A percentile compares a stretch with the other conserved stretches of the same genome.
These are phyloP conservation scores for Termitomyces sp. DNA, from an alignment of 768 basidiomycete genomes.

Conservation along the genomic window DNA sequence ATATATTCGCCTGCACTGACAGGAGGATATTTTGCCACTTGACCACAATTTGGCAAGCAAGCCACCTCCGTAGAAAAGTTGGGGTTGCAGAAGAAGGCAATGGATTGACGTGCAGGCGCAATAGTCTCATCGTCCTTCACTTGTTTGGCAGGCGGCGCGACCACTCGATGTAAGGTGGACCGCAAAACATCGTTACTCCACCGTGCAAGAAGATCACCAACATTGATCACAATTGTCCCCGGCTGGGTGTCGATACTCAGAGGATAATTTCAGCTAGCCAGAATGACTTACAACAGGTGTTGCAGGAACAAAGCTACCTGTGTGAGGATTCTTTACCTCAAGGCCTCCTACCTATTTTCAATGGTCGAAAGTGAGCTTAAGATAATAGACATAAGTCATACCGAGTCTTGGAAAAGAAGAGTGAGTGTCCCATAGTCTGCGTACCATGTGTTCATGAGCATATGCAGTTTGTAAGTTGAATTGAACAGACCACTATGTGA, in stretches of 20 bases:
- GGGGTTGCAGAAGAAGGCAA: conserved; percentile 87
- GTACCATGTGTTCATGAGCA: not conserved
- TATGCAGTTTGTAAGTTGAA: not conserved
- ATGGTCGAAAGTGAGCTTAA: not conserved
- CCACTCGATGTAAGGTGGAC: conserved; percentile 80
- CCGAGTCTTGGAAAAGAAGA: conserved; percentile 73
- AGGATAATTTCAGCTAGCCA: not conserved
- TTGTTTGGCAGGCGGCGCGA: conserved; percentile 55
- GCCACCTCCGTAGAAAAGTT: conserved; percentile 63
- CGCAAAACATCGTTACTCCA: conserved; percentile 81
- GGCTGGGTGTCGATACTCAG: conserved; percentile 35
- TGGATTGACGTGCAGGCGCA: conserved; percentile 67
- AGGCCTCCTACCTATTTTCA: conserved; percentile 62
- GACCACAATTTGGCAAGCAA: conserved; percentile 65
- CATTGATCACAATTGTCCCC: conserved; percentile 78
- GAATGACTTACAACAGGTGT: conserved; percentile 60
- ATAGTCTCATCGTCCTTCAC: conserved; percentile 44
- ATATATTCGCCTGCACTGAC: conserved; percentile 75
- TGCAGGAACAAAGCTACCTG: conserved; percentile 64
- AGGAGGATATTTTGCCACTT: conserved; percentile 56
- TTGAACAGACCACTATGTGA: conserved; percentile 60
- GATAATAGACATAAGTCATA: conserved; percentile 18
- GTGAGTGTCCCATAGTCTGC: conserved; percentile 80
- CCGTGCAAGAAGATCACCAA: conserved; percentile 73
- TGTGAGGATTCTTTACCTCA: conserved; percentile 78